Base-by-base conservation (phyloP, 2,329 filamentous ascomycete genomes). In the Fusarium tjaetaba region DNA sequence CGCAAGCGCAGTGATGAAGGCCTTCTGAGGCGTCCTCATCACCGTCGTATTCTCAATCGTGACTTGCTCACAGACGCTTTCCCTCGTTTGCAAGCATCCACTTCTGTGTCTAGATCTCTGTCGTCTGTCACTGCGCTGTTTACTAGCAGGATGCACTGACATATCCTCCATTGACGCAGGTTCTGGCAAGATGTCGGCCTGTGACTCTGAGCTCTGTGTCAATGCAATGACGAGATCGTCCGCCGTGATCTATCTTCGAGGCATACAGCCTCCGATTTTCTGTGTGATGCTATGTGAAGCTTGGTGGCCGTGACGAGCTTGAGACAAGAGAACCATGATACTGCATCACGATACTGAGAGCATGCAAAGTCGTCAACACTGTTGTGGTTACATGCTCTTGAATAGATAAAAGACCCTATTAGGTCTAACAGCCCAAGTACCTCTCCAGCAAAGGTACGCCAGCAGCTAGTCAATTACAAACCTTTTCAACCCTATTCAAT, bases 201-300 rank as follows among this genome's bases (percentile, higher is more conserved):
- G 11, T 7, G 2, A 2, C 16, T 14, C 16, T 15, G 8, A 15
- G 11, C 6, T 8, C 2, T 11, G 16, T 11, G 7, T 36, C 16
- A 15, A 52, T 0, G 9, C 16, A 36, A 20, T 6, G 8, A 15
- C 1, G 9, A 15, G 15, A 8, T 10, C 1, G 1, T 6, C 9
- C 11, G 15, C n/a, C 26, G 22, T 36, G 30, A 52, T 1, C 11
- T 6, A 11, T 1, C n/a, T 52, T 24, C 3, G 4, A 6, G 11
- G 9, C 4, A 26, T 36, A 20, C 7, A 0, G 16, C 16, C 6
- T 22, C 0, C 3, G 1, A 11, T 11, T 20, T 51, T 6, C 3
- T 7, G 3, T 2, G 30, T 20, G 30, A 26, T 52, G 0, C 7
- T 6, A 11, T 7, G 2, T 13, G 30, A 15, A 6, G 1, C 2